These are phyloP conservation scores for Pleurotus giganteus DNA, from an alignment of 768 basidiomycete genomes.

Conservation along the genomic window DNA sequence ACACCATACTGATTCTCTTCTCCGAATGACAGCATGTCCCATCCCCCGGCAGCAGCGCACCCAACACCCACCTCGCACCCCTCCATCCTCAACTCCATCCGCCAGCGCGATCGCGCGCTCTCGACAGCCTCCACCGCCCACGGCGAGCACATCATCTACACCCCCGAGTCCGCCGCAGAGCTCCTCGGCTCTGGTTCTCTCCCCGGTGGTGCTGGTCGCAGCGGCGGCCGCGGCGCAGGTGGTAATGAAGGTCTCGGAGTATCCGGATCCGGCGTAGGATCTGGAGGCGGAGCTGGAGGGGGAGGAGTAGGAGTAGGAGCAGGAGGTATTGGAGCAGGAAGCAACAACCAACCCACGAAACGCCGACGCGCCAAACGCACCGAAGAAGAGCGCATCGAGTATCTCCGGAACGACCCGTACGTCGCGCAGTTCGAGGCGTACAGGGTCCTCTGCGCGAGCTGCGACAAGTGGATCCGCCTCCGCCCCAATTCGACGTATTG, in stretches of 20 bases:
- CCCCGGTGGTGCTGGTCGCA: no score
- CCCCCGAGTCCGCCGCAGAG: conserved; percentile 39
- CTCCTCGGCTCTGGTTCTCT: no score
- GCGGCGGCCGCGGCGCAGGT: no score
- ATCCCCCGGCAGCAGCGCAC: not conserved
- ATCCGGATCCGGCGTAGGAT: no score
- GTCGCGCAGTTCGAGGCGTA: conserved; percentile 82
- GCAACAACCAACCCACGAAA: conserved; percentile 49
- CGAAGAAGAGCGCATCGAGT: conserved; percentile 75
- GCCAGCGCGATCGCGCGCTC: not conserved
- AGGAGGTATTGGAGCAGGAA: no score
- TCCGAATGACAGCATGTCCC: not conserved
- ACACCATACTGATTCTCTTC: not conserved
- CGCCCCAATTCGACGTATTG: conserved; percentile 85
- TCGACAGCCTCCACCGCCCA: conserved; percentile 18
- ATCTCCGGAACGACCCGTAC: conserved; percentile 67
- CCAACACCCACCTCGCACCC: conserved; percentile 5
- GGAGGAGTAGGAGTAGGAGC: no score
- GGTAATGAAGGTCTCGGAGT: no score
- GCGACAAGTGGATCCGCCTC: conserved; percentile 86
- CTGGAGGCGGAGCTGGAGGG: no score
- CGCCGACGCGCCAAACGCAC: conserved; percentile 74
- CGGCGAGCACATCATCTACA: conserved; percentile 39
- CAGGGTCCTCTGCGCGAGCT: conserved; percentile 73
- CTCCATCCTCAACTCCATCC: not conserved